Base-by-base conservation (phyloP, 2,329 filamentous ascomycete species). In the Scedosporium minutisporum region DNA sequence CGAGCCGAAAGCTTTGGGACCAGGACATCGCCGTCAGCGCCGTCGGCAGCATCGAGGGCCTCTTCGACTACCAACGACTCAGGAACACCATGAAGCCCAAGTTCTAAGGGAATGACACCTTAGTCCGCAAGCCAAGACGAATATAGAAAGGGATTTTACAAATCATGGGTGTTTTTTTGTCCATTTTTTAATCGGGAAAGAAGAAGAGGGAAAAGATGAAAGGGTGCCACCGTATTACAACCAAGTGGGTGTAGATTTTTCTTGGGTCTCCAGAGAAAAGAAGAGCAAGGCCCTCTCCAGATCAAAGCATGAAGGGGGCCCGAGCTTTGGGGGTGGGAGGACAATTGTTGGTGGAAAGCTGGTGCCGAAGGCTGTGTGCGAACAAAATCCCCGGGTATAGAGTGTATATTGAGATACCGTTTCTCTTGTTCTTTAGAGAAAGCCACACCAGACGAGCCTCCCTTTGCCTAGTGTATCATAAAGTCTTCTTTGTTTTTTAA, bases 1-100 rank as follows among this genome's bases (percentile, higher is more conserved):
- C 93, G 71, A 89, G 90, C 83, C 87, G 87, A 78, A 96, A 95
- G 81, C 81, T 99, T 65, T 99, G 95, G 95, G 95, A 99, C 80
- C 89, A 93, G 79, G 95, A 99, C 75, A 82, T 99, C 71, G 95
- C 95, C 71, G 84, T 99, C 76, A 93, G 88, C 74, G 95, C 93
- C 41, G 90, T 97, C 68, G 95, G 95, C 69, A 88, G 86, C 79
- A 92, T 97, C 73, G 95, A 97, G 84, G 93, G 87, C 74, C 76
- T 88, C 64, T 82, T 89, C 65, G 86, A 93, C 76, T 96, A 95
- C 81, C 82, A 88, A 75, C 81, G 88, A 74, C 82, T 91, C 72
- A 83, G 92, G 75, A 87, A 85, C 76, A 91, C 95, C 75, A 95
- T 95, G 89, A 91, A 86, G 82, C 87, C 91, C 77, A 93, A 91